Evolutionary conservation across 352 stramenopile genomes (phyloP).

Genomic region (Pythium rhizo-oryzae): DNA sequence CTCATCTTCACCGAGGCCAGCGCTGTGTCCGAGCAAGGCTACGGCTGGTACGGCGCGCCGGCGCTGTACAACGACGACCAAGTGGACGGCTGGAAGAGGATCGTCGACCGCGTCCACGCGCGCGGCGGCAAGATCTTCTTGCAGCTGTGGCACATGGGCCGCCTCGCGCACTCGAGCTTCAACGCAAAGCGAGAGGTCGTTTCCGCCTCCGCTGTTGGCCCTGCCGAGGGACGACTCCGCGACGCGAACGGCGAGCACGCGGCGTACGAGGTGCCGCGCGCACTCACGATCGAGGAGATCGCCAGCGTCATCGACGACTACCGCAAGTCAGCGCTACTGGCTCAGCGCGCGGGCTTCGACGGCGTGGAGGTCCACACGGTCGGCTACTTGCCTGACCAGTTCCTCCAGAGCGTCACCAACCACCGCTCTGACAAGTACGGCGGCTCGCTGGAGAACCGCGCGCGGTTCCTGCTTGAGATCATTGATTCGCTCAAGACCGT

Average conservation of each 20-base stretch:
- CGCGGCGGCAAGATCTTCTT: not conserved
- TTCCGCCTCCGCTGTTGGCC: not conserved
- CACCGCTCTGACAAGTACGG: not conserved
- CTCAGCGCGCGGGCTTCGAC: not conserved
- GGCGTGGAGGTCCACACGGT: not conserved
- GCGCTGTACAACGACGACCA: not conserved
- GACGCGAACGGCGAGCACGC: not conserved
- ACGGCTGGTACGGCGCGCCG: not conserved
- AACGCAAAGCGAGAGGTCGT: not conserved
- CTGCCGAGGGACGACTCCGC: not conserved
- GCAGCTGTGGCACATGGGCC: not conserved
- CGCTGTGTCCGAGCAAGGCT: not conserved
- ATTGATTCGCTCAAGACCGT: not conserved
- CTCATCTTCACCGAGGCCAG: conserved; percentile 6
- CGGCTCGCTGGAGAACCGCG: not conserved
- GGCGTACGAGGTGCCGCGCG: not conserved
- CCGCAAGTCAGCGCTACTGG: not conserved
- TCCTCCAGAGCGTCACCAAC: not conserved
- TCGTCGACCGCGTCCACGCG: not conserved
- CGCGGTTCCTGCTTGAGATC: not conserved
- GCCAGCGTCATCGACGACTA: not conserved
- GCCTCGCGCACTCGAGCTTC: not conserved
- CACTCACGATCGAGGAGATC: not conserved
- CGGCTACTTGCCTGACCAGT: not conserved
- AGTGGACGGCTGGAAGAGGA: not conserved